These are phyloP conservation scores for Helenozyma baotianmanensis DNA, from an alignment of 805 yeast genomes.

Conservation along the genomic window DNA sequence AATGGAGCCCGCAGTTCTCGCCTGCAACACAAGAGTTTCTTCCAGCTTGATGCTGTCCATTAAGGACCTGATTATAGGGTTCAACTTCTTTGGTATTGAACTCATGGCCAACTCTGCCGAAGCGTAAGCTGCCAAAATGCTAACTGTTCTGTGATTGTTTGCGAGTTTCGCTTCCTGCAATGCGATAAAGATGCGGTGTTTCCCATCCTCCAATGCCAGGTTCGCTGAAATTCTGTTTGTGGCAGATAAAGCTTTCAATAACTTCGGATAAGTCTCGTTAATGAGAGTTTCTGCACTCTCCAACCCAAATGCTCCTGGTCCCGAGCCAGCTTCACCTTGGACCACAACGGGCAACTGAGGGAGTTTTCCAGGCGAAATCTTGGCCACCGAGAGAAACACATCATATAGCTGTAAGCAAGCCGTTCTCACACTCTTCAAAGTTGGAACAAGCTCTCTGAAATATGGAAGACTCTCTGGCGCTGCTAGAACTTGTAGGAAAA, in stretches of 20 bases:
- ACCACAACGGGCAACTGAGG: constrained; percentile 87
- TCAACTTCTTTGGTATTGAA: constrained; percentile 80
- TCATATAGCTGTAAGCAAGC: constrained; percentile 80
- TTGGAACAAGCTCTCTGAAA: constrained; percentile 83
- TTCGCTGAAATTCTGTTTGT: constrained; percentile 66
- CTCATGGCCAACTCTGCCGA: constrained; percentile 62
- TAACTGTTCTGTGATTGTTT: constrained; percentile 44
- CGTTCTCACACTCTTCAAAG: constrained; percentile 76
- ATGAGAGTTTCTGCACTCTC: constrained; percentile 70
- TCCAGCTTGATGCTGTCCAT: constrained; percentile 92
- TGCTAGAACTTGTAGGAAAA: constrained; percentile 34
- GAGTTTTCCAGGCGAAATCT: constrained; percentile 60
- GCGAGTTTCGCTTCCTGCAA: constrained; percentile 63
- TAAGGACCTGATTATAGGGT: constrained; percentile 79
- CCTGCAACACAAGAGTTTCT: constrained; percentile 59
- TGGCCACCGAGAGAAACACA: constrained; percentile 73
- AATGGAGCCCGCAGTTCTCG: constrained; percentile 65
- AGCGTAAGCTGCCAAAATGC: constrained; percentile 72
- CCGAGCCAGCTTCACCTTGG: constrained; percentile 92
- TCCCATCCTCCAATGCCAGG: constrained; percentile 74
- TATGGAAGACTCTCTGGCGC: constrained; percentile 46
- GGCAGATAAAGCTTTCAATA: constrained; percentile 59
- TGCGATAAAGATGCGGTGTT: constrained; percentile 59
- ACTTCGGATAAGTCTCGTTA: constrained; percentile 59
- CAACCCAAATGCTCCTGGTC: constrained; percentile 85